Evolutionary conservation across 1,139 yeast genomes (phyloP), one percentile per base, ranked within the genome.

Genomic region (Nakaseomyces bracarensis): DNA sequence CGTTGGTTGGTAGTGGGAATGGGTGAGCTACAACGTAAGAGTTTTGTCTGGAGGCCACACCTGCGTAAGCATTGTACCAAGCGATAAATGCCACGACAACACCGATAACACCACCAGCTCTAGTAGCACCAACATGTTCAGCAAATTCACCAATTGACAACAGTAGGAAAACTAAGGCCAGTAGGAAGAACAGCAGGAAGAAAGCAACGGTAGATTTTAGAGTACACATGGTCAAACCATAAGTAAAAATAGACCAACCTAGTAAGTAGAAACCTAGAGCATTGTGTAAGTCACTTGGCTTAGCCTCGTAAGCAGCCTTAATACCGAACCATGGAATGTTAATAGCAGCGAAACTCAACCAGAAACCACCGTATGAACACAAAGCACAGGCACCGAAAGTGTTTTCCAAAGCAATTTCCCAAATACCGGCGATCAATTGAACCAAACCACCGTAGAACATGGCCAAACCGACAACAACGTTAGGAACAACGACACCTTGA

Each of bases 391-490:
- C 86, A 74, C 85, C 87, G 67, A 80, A 81, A 39, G 84, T 77
- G 65, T 80, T 79, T 51, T 81, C 86, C 37, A 74, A 48, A 1
- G 82, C 80, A 40, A 74, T 56, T 53, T 74, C 79, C 77, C 77
- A 74, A 46, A 71, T 61, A 3, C 80, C 80, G 21, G 94, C 93
- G 21, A 71, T 55, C 65, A 71, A 63, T 61, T 84, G 95, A 39
- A 83, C 76, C 11, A 77, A 65, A n/a, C 95, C 95, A 44, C 94
- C 94, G 64, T 86, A 86, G 64, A 86, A 86, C 57, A 75, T 73
- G 1, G 95, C 95, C 43, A 79, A 66, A 13, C 94, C 94, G 39
- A 82, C 71, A 43, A 79, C 80, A 25, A 78, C 69, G 49, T 72
- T 70, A 26, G 80, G 71, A 22, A 64, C 63, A 2, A 53, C 49